Base-by-base conservation (phyloP, 352 stramenopile species). In the Phytophthora pini region DNA sequence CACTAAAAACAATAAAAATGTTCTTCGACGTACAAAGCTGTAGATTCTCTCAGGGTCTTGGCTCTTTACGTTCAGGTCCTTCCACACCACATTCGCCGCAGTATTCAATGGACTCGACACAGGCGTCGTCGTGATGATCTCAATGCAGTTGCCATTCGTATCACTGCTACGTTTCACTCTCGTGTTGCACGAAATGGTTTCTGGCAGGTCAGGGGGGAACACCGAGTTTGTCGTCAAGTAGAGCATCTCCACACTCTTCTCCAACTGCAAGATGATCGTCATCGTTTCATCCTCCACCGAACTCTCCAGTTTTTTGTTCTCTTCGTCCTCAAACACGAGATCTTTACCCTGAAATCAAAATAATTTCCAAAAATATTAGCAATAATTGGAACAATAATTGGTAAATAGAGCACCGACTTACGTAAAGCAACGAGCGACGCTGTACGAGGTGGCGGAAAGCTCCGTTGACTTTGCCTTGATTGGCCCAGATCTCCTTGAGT, bases 1-100 rank as follows among this genome's bases (percentile, higher is more conserved):
- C 22, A 38, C 8, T 27, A 8, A 8, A 24, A 38, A 47, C 22
- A 27, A 32, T 24, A 5, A 4, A 10, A 44, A 26, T 6, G 13
- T 22, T 56, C 22, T 27, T 38, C 31, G 6, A 68, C 70, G 47
- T 64, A 77, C 70, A 22, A 77, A 77, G 44, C 52, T 69, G 56
- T 77, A 78, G 56, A 71, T 75, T 36, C 68, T 58, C 17, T 75
- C 70, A 1, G 65, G 70, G 46, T 78, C 68, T 29, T 72, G 64
- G 13, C 61, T 59, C 32, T 72, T 74, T 24, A 74, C 48, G 29
- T 70, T 77, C 26, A 75, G 47, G 20, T 77, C 56, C 20, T 65
- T 70, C 70, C 70, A 78, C 22, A 78, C 46, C 24, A 78, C 60
- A 47, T 63, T 59, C 1, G 61, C 66, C 2, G 56, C 40, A 15